Base-by-base conservation (phyloP, 176 grass and related monocot species). In the Carex pumila region DNA sequence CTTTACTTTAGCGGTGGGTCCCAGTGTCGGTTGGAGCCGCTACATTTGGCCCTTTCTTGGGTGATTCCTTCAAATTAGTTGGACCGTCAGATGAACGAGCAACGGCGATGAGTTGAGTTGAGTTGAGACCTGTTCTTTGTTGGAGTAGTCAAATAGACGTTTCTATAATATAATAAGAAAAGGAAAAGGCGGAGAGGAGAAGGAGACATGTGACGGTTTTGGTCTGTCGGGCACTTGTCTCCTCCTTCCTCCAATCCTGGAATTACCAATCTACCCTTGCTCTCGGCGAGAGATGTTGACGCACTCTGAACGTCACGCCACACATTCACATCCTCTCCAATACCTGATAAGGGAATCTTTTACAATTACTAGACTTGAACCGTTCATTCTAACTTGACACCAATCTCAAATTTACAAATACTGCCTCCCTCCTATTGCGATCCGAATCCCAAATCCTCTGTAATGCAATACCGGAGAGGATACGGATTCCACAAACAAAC, bases 141-240 rank as follows among this genome's bases (percentile, higher is more conserved):
- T 2, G 32, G 32, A 34, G 37, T 17, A 53, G 52, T 65, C 45
- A 21, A 36, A 57, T 17, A 57, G 63, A 56, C 65, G 49, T 37
- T 21, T 84, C 13, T 6, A 21, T 41, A 73, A 60, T 1, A 12
- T 65, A 25, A 19, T 64, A 39, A 67, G 13, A 7, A 47, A 49
- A 49, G 59, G 64, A 65, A 54, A 55, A 11, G 18, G 47, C 66
- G 0, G 32, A 34, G 32, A n/a, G 2, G 2, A 32, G 31, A 2
- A 32, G n/a, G 32, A 6, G 81, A 79, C 91, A 79, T 61, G 91
- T 87, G 91, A 61, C 34, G 3, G 79, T 90, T 89, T 85, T 85
- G 74, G 50, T 19, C 61, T 93, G 91, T 93, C 91, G 88, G 91
- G 8, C 17, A 43, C 72, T 59, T 90, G 91, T 93, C 87, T 57